A percentile compares a stretch with the other conserved stretches of the same genome.
Conservation (phyloP, 352 stramenopile species). For the Phytopythium litorale region DNA sequence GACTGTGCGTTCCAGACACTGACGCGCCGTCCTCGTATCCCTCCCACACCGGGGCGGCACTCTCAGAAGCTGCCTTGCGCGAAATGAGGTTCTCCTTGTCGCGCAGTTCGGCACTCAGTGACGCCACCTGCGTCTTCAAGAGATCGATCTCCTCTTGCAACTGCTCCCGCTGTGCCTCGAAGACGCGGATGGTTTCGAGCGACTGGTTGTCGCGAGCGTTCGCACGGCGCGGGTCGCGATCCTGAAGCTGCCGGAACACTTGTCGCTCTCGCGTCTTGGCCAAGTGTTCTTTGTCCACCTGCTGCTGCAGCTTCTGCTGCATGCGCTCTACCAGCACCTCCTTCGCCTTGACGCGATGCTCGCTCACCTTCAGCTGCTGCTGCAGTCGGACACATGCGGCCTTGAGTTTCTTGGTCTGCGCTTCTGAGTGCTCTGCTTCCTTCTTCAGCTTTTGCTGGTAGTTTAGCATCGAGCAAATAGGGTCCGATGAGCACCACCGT, state of each 20-base stretch:
- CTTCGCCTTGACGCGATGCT: conserved; percentile 86
- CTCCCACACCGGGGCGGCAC: conserved; percentile 20
- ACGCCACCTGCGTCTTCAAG: conserved; percentile 53
- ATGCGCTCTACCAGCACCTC: conserved; percentile 76
- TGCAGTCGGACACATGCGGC: conserved; percentile 58
- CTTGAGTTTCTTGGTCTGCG: conserved; percentile 56
- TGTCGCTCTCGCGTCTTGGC: conserved; percentile 52
- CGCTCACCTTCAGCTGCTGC: conserved; percentile 84
- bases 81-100: conserved; percentile 79
- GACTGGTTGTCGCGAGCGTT: conserved; percentile 58
- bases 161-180: conserved; percentile 66
- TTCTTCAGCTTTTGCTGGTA: conserved; percentile 42
- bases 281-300: conserved; percentile 68
- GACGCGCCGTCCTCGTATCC: conserved; percentile 10
- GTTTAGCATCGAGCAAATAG: conserved; percentile 5
- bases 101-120: conserved; percentile 64
- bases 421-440: conserved; percentile 40
- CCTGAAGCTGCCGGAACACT: conserved; percentile 61
- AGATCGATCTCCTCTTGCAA: conserved; percentile 72
- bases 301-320: conserved; percentile 77
- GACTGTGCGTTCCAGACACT: conserved; percentile 1
- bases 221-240: conserved; percentile 52
- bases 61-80: conserved; percentile 20
- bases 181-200: conserved; percentile 67
- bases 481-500: not conserved